Conservation (phyloP, 1,284 basidiomycete species). For the Mycosarcoma maydis region DNA sequence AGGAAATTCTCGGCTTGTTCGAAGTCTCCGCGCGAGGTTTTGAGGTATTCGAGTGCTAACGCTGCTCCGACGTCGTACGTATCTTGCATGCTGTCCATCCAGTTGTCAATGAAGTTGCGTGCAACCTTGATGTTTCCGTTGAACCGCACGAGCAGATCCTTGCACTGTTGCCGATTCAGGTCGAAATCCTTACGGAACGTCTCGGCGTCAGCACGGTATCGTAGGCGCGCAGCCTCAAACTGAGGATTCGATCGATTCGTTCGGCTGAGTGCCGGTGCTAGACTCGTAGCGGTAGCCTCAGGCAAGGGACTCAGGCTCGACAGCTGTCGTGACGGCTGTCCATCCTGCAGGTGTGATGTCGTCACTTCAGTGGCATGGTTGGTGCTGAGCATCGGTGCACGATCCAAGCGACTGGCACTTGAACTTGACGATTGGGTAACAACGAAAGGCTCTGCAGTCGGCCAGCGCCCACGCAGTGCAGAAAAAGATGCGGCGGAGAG, state of each 20-base stretch:
- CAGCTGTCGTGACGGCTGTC: too few species aligned
- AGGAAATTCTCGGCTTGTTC: constrained; percentile 33
- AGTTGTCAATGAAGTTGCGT: constrained; percentile 11
- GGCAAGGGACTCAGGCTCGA: background rate
- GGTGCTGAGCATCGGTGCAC: background rate
- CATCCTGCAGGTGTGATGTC: background rate
- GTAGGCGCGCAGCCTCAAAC: constrained; percentile 15
- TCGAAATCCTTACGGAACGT: constrained; percentile 21
- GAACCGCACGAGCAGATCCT: constrained; percentile 20
- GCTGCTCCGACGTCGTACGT: constrained; percentile 18
- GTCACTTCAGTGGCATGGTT: background rate
- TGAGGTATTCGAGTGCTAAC: constrained; percentile 38
- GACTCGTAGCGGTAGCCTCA: background rate
- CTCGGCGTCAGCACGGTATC: constrained; percentile 21
- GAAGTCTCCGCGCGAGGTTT: constrained; percentile 32
- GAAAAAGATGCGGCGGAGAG: constrained; percentile 20
- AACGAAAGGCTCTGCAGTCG: background rate
- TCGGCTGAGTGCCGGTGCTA: background rate
- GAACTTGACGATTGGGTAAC: constrained; percentile 12
- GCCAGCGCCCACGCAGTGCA: background rate
- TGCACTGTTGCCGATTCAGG: constrained; percentile 9
- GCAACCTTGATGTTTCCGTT: constrained; percentile 17
- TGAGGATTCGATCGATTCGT: background rate
- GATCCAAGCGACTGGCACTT: constrained; percentile 25
- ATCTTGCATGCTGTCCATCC: constrained; percentile 16